Base-by-base conservation (phyloP, 2,329 filamentous ascomycete genomes). In the Penicillium frequentans region DNA sequence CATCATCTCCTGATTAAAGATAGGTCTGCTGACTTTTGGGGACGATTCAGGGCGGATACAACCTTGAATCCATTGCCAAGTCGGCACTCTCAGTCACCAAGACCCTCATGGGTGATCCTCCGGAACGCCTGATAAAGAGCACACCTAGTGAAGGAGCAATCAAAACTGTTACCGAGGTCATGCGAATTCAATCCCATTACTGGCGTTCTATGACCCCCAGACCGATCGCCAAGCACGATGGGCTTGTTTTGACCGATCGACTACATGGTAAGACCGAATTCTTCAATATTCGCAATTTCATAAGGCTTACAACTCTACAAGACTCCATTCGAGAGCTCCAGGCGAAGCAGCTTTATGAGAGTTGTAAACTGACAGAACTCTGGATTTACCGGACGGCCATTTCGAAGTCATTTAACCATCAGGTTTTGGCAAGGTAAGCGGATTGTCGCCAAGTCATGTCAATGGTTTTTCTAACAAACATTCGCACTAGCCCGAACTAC, bases 61-160 rank as follows among this genome's bases (percentile, higher is more conserved):
- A 98, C 67, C 85, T 99, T 24, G 81, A 86, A 48, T 95, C 95
- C 0, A 99, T 99, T 57, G 96, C 95, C 0, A 87, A 90, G 56
- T 98, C 95, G 5, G 93, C 95, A 1, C 82, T 97, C 5, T 91
- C 93, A 3, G 95, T 99, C 1, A 95, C 91, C 1, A 87, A 87
- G 58, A 97, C 93, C 0, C 81, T 99, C 45, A 98, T 99, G 92
- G 92, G 95, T 23, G 93, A 99, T 68, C 91, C 93, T 11, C 95
- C 95, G 3, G 85, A 86, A 56, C 79, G 84, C 51, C 71, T 87
- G 14, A 73, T 73, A 49, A 72, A 77, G 8, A 75, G 78, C 1
- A 68, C 75, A 7, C 77, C 84, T 2, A 82, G 83, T 0, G 73
- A 76, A 9, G 71, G 75, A 42, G 85, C 81, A n/a, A 77, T 86